These are phyloP conservation scores for Penicillium brasilianum DNA, from an alignment of 2,329 filamentous ascomycete genomes.

Conservation along the genomic window DNA sequence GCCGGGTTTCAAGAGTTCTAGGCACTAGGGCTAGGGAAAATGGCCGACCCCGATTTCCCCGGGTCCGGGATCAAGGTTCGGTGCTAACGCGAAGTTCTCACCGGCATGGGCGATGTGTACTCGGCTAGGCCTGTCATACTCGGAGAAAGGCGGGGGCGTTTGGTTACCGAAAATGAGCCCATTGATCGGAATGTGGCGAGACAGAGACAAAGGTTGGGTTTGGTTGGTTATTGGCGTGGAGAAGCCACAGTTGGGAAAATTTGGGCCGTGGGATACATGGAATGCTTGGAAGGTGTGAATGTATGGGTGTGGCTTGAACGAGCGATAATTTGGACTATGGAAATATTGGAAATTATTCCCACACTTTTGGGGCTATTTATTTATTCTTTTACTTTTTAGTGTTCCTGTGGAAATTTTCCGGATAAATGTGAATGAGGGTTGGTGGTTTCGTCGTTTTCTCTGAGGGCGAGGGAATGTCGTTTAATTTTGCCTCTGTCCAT, in stretches of 20 bases:
- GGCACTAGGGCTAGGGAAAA: neutral
- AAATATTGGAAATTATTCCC: neutral
- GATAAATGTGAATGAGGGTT: neutral
- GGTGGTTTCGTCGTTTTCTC: neutral
- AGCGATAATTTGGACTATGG: neutral
- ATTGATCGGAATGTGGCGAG: neutral
- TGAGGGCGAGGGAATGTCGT: conserved; percentile 6
- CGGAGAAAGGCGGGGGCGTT: neutral
- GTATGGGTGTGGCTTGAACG: neutral
- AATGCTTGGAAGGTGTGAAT: neutral
- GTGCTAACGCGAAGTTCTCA: conserved; percentile 4
- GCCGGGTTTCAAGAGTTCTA: neutral
- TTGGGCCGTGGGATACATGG: neutral
- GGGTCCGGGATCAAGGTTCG: neutral
- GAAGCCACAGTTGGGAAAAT: neutral
- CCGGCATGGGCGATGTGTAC: conserved; percentile 3
- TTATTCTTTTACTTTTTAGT: neutral
- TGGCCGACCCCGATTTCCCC: conserved; percentile 11
- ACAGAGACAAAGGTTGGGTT: neutral
- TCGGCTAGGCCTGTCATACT: conserved; percentile 1
- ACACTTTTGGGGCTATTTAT: neutral
- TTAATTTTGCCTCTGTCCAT: conserved; percentile 3
- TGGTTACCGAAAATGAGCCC: neutral
- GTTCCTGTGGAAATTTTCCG: neutral
- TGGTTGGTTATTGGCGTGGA: neutral